Conservation (phyloP, 176 grass and related monocot species). For the Avena sativa region DNA sequence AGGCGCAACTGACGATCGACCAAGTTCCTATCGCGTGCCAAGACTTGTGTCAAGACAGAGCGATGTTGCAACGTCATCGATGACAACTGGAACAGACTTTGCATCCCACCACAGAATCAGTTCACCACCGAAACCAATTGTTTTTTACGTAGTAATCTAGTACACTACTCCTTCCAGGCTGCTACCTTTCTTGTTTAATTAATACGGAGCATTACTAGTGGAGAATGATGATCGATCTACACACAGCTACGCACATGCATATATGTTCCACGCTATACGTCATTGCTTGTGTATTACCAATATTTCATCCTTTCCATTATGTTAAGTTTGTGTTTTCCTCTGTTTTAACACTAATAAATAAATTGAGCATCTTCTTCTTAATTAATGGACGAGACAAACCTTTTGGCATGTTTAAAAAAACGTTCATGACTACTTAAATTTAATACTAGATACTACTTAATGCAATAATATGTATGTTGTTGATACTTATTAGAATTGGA, state of each 20-base stretch:
- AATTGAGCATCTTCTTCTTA: too few relatives aligned
- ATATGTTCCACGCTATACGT: not conserved
- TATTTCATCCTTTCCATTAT: too few relatives aligned
- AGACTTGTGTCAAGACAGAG: not conserved
- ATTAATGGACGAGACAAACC: too few relatives aligned
- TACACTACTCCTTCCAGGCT: not conserved
- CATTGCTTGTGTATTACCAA: not conserved
- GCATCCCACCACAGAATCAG: not conserved
- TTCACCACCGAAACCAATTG: not conserved
- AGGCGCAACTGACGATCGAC: not conserved
- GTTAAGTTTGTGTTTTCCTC: too few relatives aligned
- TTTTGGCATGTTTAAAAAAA: too few relatives aligned
- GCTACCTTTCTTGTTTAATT: not conserved
- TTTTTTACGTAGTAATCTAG: not conserved
- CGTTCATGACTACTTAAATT: too few relatives aligned
- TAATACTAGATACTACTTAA: too few relatives aligned
- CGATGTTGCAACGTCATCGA: not conserved
- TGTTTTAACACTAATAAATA: too few relatives aligned
- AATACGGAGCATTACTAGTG: not conserved
- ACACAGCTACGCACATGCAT: not conserved
- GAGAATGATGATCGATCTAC: slow-evolving; percentile 1
- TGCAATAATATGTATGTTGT: too few relatives aligned
- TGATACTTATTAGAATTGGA: too few relatives aligned
- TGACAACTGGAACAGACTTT: not conserved
- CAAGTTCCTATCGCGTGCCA: not conserved